A percentile compares a stretch with the other conserved stretches of the same genome.
These are phyloP conservation scores for Candida pseudofarinosa DNA, from an alignment of 805 yeast species.

Conservation along the genomic window DNA sequence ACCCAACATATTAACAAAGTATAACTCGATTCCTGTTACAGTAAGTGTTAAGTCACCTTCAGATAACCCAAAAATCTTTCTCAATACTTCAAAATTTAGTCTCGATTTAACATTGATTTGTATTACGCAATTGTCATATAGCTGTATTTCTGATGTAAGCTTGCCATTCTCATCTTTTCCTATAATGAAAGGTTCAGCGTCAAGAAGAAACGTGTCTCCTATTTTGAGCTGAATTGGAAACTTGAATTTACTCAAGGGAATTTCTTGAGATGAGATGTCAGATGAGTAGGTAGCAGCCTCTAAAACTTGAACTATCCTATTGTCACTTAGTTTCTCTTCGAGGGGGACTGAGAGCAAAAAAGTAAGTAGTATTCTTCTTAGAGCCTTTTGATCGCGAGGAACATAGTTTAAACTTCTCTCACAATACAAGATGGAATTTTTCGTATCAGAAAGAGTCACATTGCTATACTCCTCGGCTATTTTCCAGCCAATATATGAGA, in stretches of 20 bases:
- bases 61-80: neutral
- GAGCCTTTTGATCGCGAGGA: neutral
- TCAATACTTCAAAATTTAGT: neutral
- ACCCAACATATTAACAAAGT: neutral
- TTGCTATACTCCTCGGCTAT: constrained; percentile 46
- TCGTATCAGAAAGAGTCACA: constrained; percentile 8
- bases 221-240: neutral
- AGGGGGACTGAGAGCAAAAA: neutral
- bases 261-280: neutral
- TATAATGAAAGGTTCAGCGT: neutral
- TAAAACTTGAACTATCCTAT: neutral
- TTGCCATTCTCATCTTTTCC: neutral
- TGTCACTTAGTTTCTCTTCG: neutral
- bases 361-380: neutral
- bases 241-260: neutral
- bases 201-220: neutral
- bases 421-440: constrained; percentile 26
- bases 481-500: constrained; percentile 39
- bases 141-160: neutral
- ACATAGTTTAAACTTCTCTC: neutral
- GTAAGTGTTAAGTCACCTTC: neutral
- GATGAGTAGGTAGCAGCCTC: neutral
- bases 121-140: neutral
- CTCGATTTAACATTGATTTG: neutral
- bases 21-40: neutral